These are phyloP conservation scores for Podosphaera aphanis DNA, from an alignment of 2,329 filamentous ascomycete species.

Conservation along the genomic window DNA sequence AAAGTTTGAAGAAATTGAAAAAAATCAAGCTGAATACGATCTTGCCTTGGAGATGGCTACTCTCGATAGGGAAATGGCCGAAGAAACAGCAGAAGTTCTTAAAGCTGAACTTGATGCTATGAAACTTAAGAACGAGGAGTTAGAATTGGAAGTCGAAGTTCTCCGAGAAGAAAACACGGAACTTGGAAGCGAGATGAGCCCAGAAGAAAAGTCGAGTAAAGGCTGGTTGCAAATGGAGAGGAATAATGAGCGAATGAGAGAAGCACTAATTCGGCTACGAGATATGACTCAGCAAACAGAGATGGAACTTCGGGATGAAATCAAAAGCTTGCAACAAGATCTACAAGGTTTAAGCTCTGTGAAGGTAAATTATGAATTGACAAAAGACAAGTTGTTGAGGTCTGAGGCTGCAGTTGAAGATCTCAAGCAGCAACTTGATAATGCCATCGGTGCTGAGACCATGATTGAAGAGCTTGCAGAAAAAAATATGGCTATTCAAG, in stretches of 20 bases:
- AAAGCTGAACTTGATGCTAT: constrained; percentile 61
- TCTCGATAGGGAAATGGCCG: constrained; percentile 85
- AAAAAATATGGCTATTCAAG: constrained; percentile 61
- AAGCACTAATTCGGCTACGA: constrained; percentile 61
- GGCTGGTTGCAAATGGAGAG: constrained; percentile 84
- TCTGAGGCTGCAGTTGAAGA: constrained; percentile 61
- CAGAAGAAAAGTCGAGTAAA: constrained; percentile 66
- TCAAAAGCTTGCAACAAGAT: constrained; percentile 50
- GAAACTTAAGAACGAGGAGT: constrained; percentile 55
- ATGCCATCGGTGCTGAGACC: constrained; percentile 67
- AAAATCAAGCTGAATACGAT: constrained; percentile 63
- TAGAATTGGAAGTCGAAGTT: constrained; percentile 72
- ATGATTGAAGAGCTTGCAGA: constrained; percentile 85
- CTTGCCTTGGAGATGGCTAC: constrained; percentile 65
- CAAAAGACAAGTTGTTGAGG: constrained; percentile 49
- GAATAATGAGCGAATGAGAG: constrained; percentile 66
- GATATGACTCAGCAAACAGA: constrained; percentile 77
- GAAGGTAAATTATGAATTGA: constrained; percentile 45
- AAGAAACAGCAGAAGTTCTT: constrained; percentile 66
- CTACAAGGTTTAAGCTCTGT: constrained; percentile 40
- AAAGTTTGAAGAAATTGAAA: constrained; percentile 45
- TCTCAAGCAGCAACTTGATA: constrained; percentile 74
- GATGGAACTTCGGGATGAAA: constrained; percentile 50
- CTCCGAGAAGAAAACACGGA: constrained; percentile 71
- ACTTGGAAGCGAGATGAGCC: constrained; percentile 59